Conservation (phyloP, 2,329 filamentous ascomycete species). For the Cladosporium sp. region DNA sequence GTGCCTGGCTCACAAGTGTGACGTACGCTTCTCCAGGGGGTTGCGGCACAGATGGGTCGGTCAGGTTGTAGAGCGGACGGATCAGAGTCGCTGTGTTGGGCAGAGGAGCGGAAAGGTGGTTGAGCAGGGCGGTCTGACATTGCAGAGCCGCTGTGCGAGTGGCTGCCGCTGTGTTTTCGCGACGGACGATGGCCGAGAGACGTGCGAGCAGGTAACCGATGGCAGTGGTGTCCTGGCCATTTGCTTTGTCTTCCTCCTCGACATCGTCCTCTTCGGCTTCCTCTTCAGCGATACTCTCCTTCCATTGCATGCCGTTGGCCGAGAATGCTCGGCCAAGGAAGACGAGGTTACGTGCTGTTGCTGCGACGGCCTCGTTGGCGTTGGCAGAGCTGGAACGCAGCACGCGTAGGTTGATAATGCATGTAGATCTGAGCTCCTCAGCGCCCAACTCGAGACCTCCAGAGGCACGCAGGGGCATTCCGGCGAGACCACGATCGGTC, state of each 20-base stretch:
- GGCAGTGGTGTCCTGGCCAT: slow-evolving; percentile 45
- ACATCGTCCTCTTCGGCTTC: slow-evolving; percentile 43
- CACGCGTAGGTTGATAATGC: slow-evolving; percentile 58
- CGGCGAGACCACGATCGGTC: slow-evolving; percentile 51
- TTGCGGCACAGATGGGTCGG: slow-evolving; percentile 71
- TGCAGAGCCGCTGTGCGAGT: slow-evolving; percentile 71
- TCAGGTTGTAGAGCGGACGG: slow-evolving; percentile 76
- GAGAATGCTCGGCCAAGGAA: slow-evolving; percentile 72
- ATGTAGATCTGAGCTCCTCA: slow-evolving; percentile 63
- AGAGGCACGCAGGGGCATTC: slow-evolving; percentile 67
- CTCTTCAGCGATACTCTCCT: slow-evolving; percentile 46
- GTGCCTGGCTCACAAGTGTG: slow-evolving; percentile 68
- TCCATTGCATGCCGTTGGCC: slow-evolving; percentile 57
- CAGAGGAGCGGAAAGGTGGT: slow-evolving; percentile 59
- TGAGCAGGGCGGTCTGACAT: slow-evolving; percentile 70
- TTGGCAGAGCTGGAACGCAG: slow-evolving; percentile 63
- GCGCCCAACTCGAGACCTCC: slow-evolving; percentile 69
- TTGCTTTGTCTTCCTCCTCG: slow-evolving; percentile 47
- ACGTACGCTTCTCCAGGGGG: slow-evolving; percentile 61
- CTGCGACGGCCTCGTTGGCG: slow-evolving; percentile 71
- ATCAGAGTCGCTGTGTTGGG: slow-evolving; percentile 67
- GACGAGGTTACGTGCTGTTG: slow-evolving; percentile 77
- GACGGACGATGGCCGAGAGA: slow-evolving; percentile 75
- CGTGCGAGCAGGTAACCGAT: slow-evolving; percentile 78
- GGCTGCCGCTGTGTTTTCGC: slow-evolving; percentile 65